Evolutionary conservation across 1,139 yeast genomes (phyloP).

Genomic region (Blastobotrys apis): DNA sequence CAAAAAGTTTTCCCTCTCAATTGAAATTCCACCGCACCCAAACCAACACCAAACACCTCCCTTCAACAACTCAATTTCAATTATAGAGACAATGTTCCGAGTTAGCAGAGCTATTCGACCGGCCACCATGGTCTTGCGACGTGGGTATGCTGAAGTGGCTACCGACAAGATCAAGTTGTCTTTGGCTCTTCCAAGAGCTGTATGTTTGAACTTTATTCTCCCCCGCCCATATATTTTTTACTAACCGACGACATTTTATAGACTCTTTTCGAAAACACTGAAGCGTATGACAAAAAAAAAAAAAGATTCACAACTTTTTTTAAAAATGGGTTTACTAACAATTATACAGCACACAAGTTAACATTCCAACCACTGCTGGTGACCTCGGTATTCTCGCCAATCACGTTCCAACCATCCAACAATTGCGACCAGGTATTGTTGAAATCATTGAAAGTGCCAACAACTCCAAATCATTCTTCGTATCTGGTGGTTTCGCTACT

Average conservation of each 20-base stretch:
- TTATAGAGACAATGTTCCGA: conserved; percentile 19
- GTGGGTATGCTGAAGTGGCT: conserved; percentile 88
- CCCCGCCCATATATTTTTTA: not conserved
- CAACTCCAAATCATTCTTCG: conserved; percentile 74
- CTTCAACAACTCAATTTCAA: no score
- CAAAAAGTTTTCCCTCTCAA: no score
- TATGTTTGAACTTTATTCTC: conserved; percentile 16
- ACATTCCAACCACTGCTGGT: conserved; percentile 94
- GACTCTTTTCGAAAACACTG: conserved; percentile 41
- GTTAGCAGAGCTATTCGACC: conserved; percentile 45
- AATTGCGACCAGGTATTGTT: conserved; percentile 92
- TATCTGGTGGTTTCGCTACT: conserved; percentile 96
- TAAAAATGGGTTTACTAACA: not conserved
- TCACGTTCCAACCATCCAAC: conserved; percentile 98
- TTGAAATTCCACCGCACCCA: no score
- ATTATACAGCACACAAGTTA: conserved; percentile 71
- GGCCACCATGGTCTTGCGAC: conserved; percentile 51
- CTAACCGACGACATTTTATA: conserved; percentile 23
- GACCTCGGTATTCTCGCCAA: conserved; percentile 96
- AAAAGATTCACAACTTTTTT: not conserved
- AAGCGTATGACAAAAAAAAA: conserved; percentile 38
- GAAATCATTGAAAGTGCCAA: conserved; percentile 83
- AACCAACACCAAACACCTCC: no score
- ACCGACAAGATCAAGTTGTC: conserved; percentile 82
- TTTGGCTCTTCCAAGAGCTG: conserved; percentile 55